A percentile compares a stretch with the other conserved stretches of the same genome.
Conservation (phyloP, 495 filamentous ascomycete species). For the Penicillium crystallinum region DNA sequence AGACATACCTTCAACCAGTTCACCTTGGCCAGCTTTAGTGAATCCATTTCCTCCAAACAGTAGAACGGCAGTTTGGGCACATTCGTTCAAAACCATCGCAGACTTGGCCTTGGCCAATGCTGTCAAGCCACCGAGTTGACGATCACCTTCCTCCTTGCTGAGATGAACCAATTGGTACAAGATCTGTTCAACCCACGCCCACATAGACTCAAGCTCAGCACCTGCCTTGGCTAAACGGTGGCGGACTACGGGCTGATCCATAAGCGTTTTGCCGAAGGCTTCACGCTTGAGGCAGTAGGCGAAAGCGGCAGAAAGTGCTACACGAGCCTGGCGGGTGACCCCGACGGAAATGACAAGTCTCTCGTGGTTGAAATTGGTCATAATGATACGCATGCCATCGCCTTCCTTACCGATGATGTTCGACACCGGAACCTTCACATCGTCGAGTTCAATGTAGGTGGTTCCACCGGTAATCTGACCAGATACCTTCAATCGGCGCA, state of each 20-base stretch:
- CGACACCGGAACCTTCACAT: constrained; percentile 61
- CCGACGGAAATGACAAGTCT: constrained; percentile 61
- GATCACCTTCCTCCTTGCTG: constrained; percentile 57
- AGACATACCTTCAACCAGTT: constrained; percentile 59
- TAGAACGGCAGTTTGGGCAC: constrained; percentile 60
- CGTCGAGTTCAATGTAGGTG: constrained; percentile 71
- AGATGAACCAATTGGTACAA: constrained; percentile 64
- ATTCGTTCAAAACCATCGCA: constrained; percentile 65
- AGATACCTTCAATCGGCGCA: constrained; percentile 57
- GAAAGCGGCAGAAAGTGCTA: constrained; percentile 60
- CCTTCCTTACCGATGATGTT: constrained; percentile 71
- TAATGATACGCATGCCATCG: constrained; percentile 67
- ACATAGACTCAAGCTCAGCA: constrained; percentile 62
- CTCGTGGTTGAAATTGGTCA: constrained; percentile 86
- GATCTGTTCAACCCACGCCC: constrained; percentile 71
- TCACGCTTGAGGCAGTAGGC: constrained; percentile 66
- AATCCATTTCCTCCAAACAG: constrained; percentile 72
- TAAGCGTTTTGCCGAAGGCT: constrained; percentile 67
- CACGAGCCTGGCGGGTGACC: constrained; percentile 56
- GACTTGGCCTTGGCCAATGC: constrained; percentile 66
- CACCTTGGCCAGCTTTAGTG: constrained; percentile 62
- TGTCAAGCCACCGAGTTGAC: constrained; percentile 62
- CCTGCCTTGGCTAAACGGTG: constrained; percentile 67
- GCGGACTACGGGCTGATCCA: constrained; percentile 69
- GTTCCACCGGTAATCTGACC: constrained; percentile 62